Evolutionary conservation across 257 asterid genomes (phyloP).

Genomic region (Solanum dulcamara): DNA sequence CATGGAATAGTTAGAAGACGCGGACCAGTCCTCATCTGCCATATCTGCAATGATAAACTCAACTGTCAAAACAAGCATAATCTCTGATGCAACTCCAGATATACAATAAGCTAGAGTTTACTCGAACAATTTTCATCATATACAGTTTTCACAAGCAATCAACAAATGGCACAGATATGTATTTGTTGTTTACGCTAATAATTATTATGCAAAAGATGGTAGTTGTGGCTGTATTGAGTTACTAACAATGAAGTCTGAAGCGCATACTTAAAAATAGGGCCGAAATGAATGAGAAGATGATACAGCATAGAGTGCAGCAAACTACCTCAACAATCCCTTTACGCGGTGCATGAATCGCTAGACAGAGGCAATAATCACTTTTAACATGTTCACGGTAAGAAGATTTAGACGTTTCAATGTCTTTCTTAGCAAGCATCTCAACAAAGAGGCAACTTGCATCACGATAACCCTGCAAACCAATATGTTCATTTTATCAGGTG

Average conservation of each 20-base stretch:
- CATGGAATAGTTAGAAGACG: slow-evolving; percentile 78
- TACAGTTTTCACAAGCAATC: background rate
- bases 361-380: slow-evolving; percentile 81
- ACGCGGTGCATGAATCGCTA: slow-evolving; percentile 94
- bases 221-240: background rate
- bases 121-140: background rate
- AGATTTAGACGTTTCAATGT: slow-evolving; percentile 24
- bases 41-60: slow-evolving; percentile 38
- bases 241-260: background rate
- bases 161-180: background rate
- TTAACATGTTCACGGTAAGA: slow-evolving; percentile 31
- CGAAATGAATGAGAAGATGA: background rate
- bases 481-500: background rate
- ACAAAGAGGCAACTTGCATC: slow-evolving; percentile 93
- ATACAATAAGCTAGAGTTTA: background rate
- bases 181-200: background rate
- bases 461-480: slow-evolving; percentile 74
- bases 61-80: background rate
- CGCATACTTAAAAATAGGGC: background rate
- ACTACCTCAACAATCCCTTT: slow-evolving; percentile 94
- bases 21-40: slow-evolving; percentile 99
- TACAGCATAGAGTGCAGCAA: background rate
- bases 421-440: slow-evolving; percentile 77
- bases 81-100: background rate
- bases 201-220: background rate